Evolutionary conservation across 768 basidiomycete genomes (phyloP), one percentile per base, ranked within the genome.

Genomic region (Xerocomellus dryophilus): DNA sequence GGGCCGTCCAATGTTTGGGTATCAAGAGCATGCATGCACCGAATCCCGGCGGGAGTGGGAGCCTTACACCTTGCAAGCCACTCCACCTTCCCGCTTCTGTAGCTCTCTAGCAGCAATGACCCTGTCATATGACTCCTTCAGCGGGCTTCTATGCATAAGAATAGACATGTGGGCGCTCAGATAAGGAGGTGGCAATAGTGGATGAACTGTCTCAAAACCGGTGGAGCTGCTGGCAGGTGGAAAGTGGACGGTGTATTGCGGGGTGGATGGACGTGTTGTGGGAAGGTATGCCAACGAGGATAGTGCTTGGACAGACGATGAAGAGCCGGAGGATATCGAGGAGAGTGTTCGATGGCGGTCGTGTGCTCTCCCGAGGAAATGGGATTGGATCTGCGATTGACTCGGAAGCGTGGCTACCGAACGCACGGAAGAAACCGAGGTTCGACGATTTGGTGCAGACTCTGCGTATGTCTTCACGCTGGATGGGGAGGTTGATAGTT

Each of bases 161-260:
- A 88, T 79, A 18, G 86, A 86, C 67, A 90, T 73, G 54, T 91
- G 89, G 53, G 84, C 81, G 60, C 74, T 80, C 56, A 88, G 67
- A 64, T 89, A 90, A 39, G 88, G 87, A 4, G 81, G 79, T 0
- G 89, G 89, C 21, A 90, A 76, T 17, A 90, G 74, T 0, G 86
- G 80, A 64, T 91, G 89, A 9, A 86, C 80, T 23, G 71, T 74
- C 64, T 88, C 85, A 18, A 81, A 70, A 50, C 81, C 75, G 21
- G 73, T 72, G 44, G 78, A 75, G 17, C 81, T 76, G 51, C 81
- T 84, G n/a, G 72, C 69, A 1, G 81, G 78, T 9, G 89, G 86
- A 72, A 90, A 88, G 69, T 83, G 79, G 8, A 78, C 73, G 7
- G 82, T 76, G 47, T 82, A 67, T 52, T 81, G 81, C 3, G 74